These are phyloP conservation scores for Mycena sanguinolenta DNA, from an alignment of 768 basidiomycete genomes.

Conservation along the genomic window DNA sequence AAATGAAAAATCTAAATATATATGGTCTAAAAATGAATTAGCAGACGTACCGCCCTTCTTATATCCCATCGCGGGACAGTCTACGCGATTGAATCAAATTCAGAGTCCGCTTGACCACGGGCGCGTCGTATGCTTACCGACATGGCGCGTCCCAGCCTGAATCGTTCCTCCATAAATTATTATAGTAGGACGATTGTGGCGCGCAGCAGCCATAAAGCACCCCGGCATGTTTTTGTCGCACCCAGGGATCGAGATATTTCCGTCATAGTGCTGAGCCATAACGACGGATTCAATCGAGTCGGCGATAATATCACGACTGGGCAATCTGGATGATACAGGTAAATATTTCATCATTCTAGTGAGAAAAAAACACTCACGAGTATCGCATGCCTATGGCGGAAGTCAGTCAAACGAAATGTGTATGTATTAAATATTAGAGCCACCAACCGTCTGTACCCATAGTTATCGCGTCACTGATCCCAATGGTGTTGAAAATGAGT, in stretches of 20 bases:
- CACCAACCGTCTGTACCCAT: constrained; percentile 89
- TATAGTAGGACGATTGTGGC: constrained; percentile 90
- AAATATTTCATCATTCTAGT: background rate
- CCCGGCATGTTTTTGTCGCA: constrained; percentile 97
- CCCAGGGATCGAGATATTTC: constrained; percentile 87
- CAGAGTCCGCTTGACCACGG: background rate
- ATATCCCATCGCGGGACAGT: constrained; percentile 84
- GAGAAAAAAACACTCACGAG: constrained; percentile 66
- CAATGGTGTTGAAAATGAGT: constrained; percentile 87
- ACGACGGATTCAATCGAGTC: constrained; percentile 82
- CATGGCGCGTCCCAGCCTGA: constrained; percentile 77
- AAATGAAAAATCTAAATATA: constrained; percentile 58
- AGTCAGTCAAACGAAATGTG: background rate
- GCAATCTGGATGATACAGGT: constrained; percentile 66
- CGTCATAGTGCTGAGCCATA: constrained; percentile 87
- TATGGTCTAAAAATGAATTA: background rate
- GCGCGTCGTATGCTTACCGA: constrained; percentile 54
- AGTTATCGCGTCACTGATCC: constrained; percentile 85
- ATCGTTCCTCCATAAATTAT: constrained; percentile 92
- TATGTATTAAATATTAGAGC: background rate
- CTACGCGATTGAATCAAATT: constrained; percentile 51
- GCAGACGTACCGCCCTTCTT: constrained; percentile 72
- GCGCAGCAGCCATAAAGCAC: constrained; percentile 86
- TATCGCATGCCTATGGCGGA: constrained; percentile 81
- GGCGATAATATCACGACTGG: constrained; percentile 90